A percentile compares a stretch with the other conserved stretches of the same genome.
phyloP scores from a whole-genome alignment of 1,284 basidiomycete species.

The Heterobasidion occidentale region DNA sequence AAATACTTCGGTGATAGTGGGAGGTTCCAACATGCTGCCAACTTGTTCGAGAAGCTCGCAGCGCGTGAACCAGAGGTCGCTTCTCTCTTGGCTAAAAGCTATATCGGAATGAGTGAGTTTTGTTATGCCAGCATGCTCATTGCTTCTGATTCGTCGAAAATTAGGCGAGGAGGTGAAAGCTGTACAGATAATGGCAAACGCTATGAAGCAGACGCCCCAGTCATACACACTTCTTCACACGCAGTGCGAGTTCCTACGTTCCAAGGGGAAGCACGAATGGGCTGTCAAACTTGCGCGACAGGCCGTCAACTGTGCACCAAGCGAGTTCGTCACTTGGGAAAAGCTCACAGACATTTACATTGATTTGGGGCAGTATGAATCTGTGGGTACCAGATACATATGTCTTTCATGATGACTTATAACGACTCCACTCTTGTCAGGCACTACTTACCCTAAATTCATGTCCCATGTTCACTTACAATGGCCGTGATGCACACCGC shows the following conservation, averaged over 20 bases:
- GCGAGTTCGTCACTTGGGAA: constrained; percentile 98
- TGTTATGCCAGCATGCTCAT: not conserved
- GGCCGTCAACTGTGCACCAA: constrained; percentile 96
- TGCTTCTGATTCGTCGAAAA: not conserved
- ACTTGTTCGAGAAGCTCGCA: constrained; percentile 89
- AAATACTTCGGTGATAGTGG: constrained; percentile 96
- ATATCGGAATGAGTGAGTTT: constrained; percentile 93
- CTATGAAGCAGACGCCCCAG: constrained; percentile 81
- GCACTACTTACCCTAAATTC: constrained; percentile 95
- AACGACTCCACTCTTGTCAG: constrained; percentile 18
- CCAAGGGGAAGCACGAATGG: constrained; percentile 83
- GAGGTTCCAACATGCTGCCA: constrained; percentile 83
- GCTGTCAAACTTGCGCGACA: constrained; percentile 88
- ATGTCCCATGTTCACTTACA: constrained; percentile 99
- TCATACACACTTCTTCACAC: constrained; percentile 92
- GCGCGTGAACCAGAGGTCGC: constrained; percentile 87
- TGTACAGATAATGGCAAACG: constrained; percentile 86
- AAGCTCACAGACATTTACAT: constrained; percentile 95
- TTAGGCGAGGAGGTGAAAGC: constrained; percentile 97
- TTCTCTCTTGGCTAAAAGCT: constrained; percentile 82
- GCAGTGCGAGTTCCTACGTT: constrained; percentile 89
- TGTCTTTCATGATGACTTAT: not conserved
- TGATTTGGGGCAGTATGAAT: constrained; percentile 82
- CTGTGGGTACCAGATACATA: constrained; percentile 28
- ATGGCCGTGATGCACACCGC: constrained; percentile 91